Evolutionary conservation across 495 filamentous ascomycete genomes (phyloP), one percentile per base, ranked within the genome.

Genomic region (Aspergillus taichungensis): DNA sequence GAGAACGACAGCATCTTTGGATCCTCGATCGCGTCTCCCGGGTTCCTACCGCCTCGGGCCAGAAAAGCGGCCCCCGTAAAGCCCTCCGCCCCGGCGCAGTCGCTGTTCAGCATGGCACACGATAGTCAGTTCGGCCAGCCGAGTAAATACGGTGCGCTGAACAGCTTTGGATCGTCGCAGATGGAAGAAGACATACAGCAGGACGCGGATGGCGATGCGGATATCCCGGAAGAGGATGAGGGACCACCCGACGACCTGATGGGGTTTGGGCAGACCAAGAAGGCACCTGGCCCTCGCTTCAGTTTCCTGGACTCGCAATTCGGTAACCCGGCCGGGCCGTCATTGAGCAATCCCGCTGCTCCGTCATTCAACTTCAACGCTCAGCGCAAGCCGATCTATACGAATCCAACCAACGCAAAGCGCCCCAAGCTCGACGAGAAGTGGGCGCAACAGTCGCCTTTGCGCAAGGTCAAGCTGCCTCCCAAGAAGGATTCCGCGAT

Each of bases 401-500:
- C 67, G 8, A 71, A 71, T 29, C 63, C 67, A 3, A 55, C 33
- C 33, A 67, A 69, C 44, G 61, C 69, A 2, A 73, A 71, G 42
- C 64, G 69, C 8, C 62, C 69, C n/a, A 69, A 66, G 43, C 59
- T 73, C 12, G 59, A 70, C 38, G 69, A 73, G 36, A 50, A 52
- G 37, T 71, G 69, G 69, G 57, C 59, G 6, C 54, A 42, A 28
- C 61, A 61, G 40, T 67, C 69, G 0, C 65, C 67, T 10, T 7
- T 66, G 13, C 56, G 58, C 46, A 73, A 69, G 30, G 48, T 54
- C 24, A 66, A 64, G 37, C 34, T 68, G 6, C 62, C 67, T 0
- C 66, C 69, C 0, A 75, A 73, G 45, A 79, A 72, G 36, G 56
- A 68, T 6, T 73, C 67, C 4, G 67, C 72, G 30, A 75, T 77